Percentiles rank a stretch among this genome's conserved stretches.
These are phyloP conservation scores for Megacollybia marginata DNA, from an alignment of 768 basidiomycete species.

Conservation along the genomic window DNA sequence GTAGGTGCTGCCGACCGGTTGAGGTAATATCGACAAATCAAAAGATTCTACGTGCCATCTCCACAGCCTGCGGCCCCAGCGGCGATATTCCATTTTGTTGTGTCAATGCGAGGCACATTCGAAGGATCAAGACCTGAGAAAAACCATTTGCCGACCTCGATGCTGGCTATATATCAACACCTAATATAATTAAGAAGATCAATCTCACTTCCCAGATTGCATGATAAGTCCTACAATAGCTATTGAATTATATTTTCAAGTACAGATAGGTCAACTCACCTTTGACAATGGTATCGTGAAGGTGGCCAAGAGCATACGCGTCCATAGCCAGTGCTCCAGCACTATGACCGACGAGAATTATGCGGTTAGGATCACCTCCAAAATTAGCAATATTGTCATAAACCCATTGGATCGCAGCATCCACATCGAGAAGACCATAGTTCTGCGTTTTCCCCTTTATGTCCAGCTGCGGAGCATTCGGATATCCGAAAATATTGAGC, in stretches of 20 bases:
- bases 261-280: conserved; percentile 4
- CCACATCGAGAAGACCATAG: conserved; percentile 30
- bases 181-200: conserved; percentile 16
- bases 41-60: conserved; percentile 12
- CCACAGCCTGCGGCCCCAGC: conserved; percentile 25
- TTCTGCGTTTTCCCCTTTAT: conserved; percentile 20
- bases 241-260: neutral
- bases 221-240: conserved; percentile 15
- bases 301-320: conserved; percentile 26
- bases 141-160: conserved; percentile 18
- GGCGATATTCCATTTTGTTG: conserved; percentile 23
- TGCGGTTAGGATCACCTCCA: conserved; percentile 21
- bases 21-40: neutral
- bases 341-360: conserved; percentile 29
- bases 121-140: neutral
- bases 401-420: conserved; percentile 38
- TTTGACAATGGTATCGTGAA: conserved; percentile 23
- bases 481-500: conserved; percentile 31
- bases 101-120: conserved; percentile 13
- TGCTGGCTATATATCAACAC: conserved; percentile 22
- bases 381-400: conserved; percentile 33
- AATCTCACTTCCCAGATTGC: conserved; percentile 25
- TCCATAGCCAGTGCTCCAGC: conserved; percentile 27
- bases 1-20: conserved; percentile 10
- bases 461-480: conserved; percentile 29